These are phyloP conservation scores for Pseudogymnoascus sp. DNA, from an alignment of 2,329 filamentous ascomycete genomes.

Conservation along the genomic window DNA sequence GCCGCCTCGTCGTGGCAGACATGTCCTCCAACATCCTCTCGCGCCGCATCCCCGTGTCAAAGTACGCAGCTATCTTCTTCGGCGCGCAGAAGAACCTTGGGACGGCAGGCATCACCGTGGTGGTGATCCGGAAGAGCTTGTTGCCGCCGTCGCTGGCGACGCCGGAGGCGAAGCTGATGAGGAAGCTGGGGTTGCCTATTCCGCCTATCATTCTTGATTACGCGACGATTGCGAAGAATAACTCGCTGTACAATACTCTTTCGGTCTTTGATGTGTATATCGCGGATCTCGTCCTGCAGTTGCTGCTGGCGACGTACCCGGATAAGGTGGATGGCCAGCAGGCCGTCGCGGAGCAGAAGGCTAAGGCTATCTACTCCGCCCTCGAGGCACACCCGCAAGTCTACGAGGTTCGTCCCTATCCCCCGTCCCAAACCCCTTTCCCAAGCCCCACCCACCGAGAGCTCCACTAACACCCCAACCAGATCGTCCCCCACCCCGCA, in stretches of 20 bases:
- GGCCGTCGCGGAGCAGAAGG: conserved; percentile 64
- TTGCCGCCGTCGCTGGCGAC: conserved; percentile 59
- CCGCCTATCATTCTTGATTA: conserved; percentile 76
- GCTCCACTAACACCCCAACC: not conserved
- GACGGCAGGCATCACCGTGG: conserved; percentile 75
- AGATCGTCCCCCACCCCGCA: conserved; percentile 63
- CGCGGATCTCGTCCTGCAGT: conserved; percentile 78
- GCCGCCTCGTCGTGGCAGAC: conserved; percentile 76
- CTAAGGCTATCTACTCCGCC: conserved; percentile 63
- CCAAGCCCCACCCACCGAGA: not conserved
- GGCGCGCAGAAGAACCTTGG: conserved; percentile 95
- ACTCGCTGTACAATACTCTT: conserved; percentile 91
- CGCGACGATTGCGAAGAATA: conserved; percentile 80
- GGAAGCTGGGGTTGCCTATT: conserved; percentile 66
- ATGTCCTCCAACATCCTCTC: conserved; percentile 94
- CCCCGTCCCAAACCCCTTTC: not conserved
- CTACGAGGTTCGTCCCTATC: conserved; percentile 45
- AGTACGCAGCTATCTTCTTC: conserved; percentile 81
- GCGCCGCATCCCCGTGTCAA: conserved; percentile 63
- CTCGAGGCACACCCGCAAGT: conserved; percentile 64
- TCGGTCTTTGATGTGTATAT: conserved; percentile 93
- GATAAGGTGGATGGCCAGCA: conserved; percentile 71
- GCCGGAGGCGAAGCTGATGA: conserved; percentile 59
- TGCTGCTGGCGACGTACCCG: conserved; percentile 56
- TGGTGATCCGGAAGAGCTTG: conserved; percentile 73